Conservation (phyloP, 352 stramenopile species). For the Blastocystis sp. region DNA sequence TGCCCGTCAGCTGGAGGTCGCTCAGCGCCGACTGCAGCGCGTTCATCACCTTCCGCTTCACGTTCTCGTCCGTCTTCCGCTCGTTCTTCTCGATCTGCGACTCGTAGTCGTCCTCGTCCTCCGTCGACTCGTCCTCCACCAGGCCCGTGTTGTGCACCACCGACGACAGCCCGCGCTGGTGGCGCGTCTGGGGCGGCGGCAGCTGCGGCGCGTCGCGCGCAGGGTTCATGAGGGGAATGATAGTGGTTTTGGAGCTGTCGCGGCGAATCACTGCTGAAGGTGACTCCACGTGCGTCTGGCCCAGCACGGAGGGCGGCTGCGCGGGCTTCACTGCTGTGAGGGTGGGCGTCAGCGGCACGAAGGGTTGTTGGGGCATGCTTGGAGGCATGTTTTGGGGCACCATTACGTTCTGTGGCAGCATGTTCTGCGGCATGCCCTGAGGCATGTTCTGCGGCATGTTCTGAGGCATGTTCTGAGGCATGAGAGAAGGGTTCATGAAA, state of each 20-base stretch:
- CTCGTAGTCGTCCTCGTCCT: slow-evolving; percentile 63
- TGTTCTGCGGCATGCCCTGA: not conserved
- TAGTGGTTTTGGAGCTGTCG: slow-evolving; percentile 36
- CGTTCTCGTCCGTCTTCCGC: slow-evolving; percentile 32
- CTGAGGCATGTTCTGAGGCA: not conserved
- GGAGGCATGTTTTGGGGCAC: not conserved
- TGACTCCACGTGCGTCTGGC: not conserved
- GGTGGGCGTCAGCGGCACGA: not conserved
- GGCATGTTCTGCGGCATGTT: slow-evolving; percentile 5
- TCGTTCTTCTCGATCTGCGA: slow-evolving; percentile 14
- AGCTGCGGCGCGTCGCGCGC: slow-evolving; percentile 8
- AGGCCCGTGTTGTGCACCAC: slow-evolving; percentile 52
- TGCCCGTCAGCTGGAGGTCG: slow-evolving; percentile 61
- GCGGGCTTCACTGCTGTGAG: not conserved
- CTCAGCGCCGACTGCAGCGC: slow-evolving; percentile 49
- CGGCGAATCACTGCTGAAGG: not conserved
- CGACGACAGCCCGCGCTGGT: slow-evolving; percentile 44
- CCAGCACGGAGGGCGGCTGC: slow-evolving; percentile 17
- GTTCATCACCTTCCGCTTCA: slow-evolving; percentile 55
- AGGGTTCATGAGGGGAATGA: slow-evolving; percentile 37
- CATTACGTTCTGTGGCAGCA: not conserved
- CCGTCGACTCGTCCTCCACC: slow-evolving; percentile 26
- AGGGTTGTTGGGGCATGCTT: not conserved
- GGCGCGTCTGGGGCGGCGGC: not conserved
- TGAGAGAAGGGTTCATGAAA: not conserved